A percentile compares a stretch with the other conserved stretches of the same genome.
Evolutionary conservation across 257 asterid genomes (phyloP).

Genomic region (Thymus mandschuricus): DNA sequence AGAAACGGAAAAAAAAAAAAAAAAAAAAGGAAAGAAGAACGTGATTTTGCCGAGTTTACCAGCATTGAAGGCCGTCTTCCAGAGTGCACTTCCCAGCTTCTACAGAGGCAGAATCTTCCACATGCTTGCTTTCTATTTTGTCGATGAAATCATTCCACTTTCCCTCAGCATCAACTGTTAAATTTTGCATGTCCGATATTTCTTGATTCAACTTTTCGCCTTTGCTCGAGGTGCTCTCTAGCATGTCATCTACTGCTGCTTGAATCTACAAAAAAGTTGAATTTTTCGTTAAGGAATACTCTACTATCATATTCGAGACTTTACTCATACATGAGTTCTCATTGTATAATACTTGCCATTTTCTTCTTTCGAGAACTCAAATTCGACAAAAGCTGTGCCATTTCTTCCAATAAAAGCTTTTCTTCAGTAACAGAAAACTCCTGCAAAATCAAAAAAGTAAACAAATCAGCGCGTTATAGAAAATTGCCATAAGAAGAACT

Average conservation of each 20-base stretch:
- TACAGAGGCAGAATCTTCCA: constrained; percentile 36
- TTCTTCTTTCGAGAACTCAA: constrained; percentile 52
- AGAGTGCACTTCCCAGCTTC: constrained; percentile 39
- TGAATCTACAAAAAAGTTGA: constrained; percentile 38
- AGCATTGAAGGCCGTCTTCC: constrained; percentile 40
- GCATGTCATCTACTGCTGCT: constrained; percentile 39
- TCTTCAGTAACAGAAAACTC: constrained; percentile 56
- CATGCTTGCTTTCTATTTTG: constrained; percentile 31
- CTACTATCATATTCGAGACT: not conserved
- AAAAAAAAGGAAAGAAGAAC: not conserved
- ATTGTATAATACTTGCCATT: constrained; percentile 37
- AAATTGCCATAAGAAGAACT: not conserved
- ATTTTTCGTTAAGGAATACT: too few relatives aligned
- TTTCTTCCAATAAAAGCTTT: constrained; percentile 47
- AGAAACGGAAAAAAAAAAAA: too few relatives aligned
- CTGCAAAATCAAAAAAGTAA: constrained; percentile 29
- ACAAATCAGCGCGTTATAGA: not conserved
- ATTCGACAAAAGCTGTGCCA: constrained; percentile 49
- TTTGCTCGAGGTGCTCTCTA: constrained; percentile 36
- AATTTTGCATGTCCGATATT: constrained; percentile 36
- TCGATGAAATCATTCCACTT: constrained; percentile 41
- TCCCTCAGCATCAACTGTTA: constrained; percentile 38
- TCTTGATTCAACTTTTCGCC: constrained; percentile 40
- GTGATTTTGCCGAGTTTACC: constrained; percentile 33
- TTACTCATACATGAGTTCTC: not conserved